phyloP scores from a whole-genome alignment of 108 stramenopile species.

The Conticribra weissflogii region DNA sequence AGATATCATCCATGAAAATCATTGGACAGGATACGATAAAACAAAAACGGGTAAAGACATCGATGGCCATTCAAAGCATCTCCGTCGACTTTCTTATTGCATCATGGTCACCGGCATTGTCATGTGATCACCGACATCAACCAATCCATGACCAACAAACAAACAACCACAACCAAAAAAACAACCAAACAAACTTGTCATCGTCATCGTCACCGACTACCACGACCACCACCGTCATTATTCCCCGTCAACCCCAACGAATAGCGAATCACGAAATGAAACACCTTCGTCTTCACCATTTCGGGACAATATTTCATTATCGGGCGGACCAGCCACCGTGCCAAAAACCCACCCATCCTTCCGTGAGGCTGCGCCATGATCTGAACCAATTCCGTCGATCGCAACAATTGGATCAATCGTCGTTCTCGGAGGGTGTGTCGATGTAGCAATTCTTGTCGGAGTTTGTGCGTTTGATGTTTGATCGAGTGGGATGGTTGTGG shows the following conservation, averaged over 20 bases:
- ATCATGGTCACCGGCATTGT: no score
- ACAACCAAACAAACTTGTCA: no score
- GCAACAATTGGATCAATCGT: conserved; percentile 71
- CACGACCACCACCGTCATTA: not conserved
- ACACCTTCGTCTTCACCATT: conserved; percentile 69
- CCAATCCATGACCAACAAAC: no score
- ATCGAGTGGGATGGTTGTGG: conserved; percentile 12
- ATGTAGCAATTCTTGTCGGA: conserved; percentile 58
- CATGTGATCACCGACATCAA: no score
- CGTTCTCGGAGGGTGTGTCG: conserved; percentile 53
- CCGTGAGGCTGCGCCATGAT: conserved; percentile 74
- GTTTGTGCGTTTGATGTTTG: conserved; percentile 52
- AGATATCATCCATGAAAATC: no score
- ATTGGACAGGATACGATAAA: no score
- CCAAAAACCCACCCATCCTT: conserved; percentile 50
- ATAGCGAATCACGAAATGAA: conserved; percentile 76
- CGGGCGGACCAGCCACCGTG: conserved; percentile 69
- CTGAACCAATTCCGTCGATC: conserved; percentile 85
- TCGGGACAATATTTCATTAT: conserved; percentile 66
- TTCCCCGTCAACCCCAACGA: conserved; percentile 62
- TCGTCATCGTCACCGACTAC: conserved; percentile 2
- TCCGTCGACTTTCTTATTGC: no score
- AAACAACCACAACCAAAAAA: no score
- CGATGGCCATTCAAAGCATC: no score
- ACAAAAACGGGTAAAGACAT: no score